phyloP scores from a whole-genome alignment of 345 rosid species.

The Trapa bicornis region DNA sequence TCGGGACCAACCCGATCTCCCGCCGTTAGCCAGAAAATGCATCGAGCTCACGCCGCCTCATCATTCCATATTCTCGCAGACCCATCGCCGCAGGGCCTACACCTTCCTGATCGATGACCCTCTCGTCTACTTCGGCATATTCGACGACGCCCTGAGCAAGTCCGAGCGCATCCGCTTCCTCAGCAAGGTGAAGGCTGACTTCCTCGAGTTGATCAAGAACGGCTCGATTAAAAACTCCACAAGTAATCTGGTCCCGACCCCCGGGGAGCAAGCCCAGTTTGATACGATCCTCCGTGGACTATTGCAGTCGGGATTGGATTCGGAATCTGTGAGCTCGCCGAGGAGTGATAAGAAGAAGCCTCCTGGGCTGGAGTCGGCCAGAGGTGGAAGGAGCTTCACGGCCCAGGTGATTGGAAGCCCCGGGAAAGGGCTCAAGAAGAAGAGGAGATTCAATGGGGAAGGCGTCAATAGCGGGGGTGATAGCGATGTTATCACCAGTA shows the following conservation, averaged over 20 bases:
- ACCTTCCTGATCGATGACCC: constrained; percentile 47
- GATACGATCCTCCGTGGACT: constrained; percentile 39
- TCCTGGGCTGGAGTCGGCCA: constrained; percentile 34
- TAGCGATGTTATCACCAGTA: constrained; percentile 14
- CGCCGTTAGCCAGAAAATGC: constrained; percentile 40
- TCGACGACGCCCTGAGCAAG: constrained; percentile 28
- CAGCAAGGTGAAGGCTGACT: constrained; percentile 33
- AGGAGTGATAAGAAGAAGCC: constrained; percentile 19
- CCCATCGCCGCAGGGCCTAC: constrained; percentile 38
- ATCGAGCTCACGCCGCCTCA: constrained; percentile 50
- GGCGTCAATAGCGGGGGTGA: constrained; percentile 1
- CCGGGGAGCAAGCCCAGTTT: constrained; percentile 45
- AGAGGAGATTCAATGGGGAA: constrained; percentile 31
- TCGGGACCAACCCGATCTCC: constrained; percentile 36
- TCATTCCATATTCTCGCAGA: constrained; percentile 69
- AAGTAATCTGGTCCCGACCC: constrained; percentile 17
- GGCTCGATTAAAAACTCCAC: constrained; percentile 16
- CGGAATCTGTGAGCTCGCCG: constrained; percentile 19
- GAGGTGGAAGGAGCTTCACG: constrained; percentile 25
- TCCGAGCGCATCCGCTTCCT: constrained; percentile 41
- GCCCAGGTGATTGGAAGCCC: constrained; percentile 47
- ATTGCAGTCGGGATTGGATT: constrained; percentile 34
- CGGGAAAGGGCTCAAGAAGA: constrained; percentile 50
- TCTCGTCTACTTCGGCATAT: constrained; percentile 51
- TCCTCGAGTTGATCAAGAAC: constrained; percentile 25